A percentile compares a stretch with the other conserved stretches of the same genome.
phyloP scores from a whole-genome alignment of 805 yeast genomes.

The Cyberlindnera mycetangii region DNA sequence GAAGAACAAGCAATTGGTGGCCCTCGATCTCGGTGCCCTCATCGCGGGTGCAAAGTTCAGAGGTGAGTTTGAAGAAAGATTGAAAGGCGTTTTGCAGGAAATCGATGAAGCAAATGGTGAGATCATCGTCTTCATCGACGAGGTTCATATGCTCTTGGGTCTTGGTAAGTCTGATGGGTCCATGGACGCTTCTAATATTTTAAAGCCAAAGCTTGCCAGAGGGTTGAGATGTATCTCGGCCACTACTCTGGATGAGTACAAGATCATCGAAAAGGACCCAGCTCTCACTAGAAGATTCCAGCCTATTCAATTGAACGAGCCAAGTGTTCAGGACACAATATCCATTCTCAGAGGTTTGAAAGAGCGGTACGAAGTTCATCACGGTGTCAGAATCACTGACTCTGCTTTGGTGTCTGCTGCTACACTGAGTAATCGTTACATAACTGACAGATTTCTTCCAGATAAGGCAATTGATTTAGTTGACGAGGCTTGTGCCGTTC shows the following conservation, averaged over 20 bases:
- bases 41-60: constrained; percentile 94
- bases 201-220: constrained; percentile 92
- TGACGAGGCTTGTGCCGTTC: constrained; percentile 95
- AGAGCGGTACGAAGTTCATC: constrained; percentile 94
- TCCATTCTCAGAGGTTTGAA: constrained; percentile 90
- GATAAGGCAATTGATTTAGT: constrained; percentile 96
- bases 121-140: constrained; percentile 84
- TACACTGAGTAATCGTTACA: constrained; percentile 81
- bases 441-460: constrained; percentile 87
- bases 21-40: constrained; percentile 83
- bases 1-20: constrained; percentile 78
- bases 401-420: constrained; percentile 94
- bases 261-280: constrained; percentile 93
- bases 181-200: constrained; percentile 89
- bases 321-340: constrained; percentile 86
- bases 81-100: constrained; percentile 78
- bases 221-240: constrained; percentile 97
- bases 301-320: constrained; percentile 82
- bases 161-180: constrained; percentile 93
- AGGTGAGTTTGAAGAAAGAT: constrained; percentile 93
- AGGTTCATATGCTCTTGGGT: constrained; percentile 84
- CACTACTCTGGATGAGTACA: constrained; percentile 91
- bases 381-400: constrained; percentile 93
- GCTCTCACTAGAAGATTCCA: constrained; percentile 94
- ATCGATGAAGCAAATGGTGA: constrained; percentile 75